Percentiles rank a stretch among this genome's conserved stretches.
phyloP scores from a whole-genome alignment of 306 rosid genomes.

The Luffa acutangula region DNA sequence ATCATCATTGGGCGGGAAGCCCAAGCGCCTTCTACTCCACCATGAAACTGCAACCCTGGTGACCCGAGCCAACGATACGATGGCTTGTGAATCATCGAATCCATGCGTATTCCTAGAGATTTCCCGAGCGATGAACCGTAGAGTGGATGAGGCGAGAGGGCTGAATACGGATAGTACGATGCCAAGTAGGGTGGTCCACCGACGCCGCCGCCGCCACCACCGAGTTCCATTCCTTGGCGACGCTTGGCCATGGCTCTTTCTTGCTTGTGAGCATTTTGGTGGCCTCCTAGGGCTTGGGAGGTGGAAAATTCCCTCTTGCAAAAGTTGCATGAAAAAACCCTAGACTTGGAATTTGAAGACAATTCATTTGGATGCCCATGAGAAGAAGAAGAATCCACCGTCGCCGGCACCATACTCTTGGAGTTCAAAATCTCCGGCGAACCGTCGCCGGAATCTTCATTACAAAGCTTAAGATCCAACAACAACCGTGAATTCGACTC shows the following conservation, averaged over 20 bases:
- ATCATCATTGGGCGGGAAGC: not conserved
- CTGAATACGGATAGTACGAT: constrained; percentile 23
- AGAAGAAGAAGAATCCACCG: not conserved
- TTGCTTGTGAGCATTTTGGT: constrained; percentile 73
- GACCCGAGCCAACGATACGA: constrained; percentile 13
- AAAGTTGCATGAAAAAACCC: constrained; percentile 48
- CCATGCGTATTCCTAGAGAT: constrained; percentile 45
- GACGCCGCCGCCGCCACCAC: not conserved
- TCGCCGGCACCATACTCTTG: not conserved
- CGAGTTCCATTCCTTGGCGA: constrained; percentile 29
- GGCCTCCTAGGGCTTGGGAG: constrained; percentile 79
- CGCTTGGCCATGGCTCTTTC: constrained; percentile 64
- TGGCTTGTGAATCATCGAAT: constrained; percentile 56
- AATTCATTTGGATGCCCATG: not conserved
- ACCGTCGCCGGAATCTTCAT: not conserved
- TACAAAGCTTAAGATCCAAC: constrained; percentile 30
- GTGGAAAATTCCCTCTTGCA: constrained; percentile 65
- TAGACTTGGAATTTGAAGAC: constrained; percentile 1
- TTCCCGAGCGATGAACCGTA: constrained; percentile 28
- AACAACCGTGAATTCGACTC: constrained; percentile 12
- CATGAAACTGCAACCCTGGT: not conserved
- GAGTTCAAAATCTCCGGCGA: constrained; percentile 22
- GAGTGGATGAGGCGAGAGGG: constrained; percentile 10
- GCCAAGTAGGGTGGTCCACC: not conserved
- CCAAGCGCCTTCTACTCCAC: not conserved